Percentiles rank a stretch among this genome's conserved stretches.
phyloP scores from a whole-genome alignment of 1,139 yeast genomes.

The Geotrichum carabidarum region DNA sequence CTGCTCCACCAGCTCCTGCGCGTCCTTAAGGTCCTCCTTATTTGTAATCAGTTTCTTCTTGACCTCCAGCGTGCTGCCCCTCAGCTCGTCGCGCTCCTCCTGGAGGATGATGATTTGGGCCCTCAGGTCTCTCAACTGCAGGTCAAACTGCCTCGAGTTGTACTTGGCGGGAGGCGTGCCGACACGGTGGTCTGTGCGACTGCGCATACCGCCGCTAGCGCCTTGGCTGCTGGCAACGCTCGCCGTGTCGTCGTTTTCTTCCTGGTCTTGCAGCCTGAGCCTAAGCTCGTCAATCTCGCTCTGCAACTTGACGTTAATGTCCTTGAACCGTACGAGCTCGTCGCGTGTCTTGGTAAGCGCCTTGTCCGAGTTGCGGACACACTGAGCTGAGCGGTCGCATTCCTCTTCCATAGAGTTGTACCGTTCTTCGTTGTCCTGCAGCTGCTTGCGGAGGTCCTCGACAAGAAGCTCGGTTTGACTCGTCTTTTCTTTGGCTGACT shows the following conservation, averaged over 20 bases:
- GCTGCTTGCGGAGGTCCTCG: constrained; percentile 15
- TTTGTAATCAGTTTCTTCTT: constrained; percentile 37
- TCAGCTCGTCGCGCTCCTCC: constrained; percentile 79
- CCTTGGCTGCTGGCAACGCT: constrained; percentile 16
- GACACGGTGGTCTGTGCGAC: constrained; percentile 17
- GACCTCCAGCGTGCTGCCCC: constrained; percentile 41
- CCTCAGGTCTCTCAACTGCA: constrained; percentile 75
- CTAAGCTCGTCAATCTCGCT: constrained; percentile 55
- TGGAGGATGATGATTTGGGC: constrained; percentile 76
- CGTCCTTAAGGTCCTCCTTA: constrained; percentile 30
- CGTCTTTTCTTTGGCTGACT: constrained; percentile 16
- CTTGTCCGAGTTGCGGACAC: constrained; percentile 67
- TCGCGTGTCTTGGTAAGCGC: constrained; percentile 71
- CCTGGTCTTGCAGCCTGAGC: constrained; percentile 17
- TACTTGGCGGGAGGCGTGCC: constrained; percentile 42
- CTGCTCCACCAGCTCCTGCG: constrained; percentile 24
- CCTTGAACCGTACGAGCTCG: constrained; percentile 60
- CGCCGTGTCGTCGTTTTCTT: constrained; percentile 10
- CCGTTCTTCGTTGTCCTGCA: constrained; percentile 13
- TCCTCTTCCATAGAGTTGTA: constrained; percentile 43
- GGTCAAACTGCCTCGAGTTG: constrained; percentile 63
- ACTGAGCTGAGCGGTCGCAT: constrained; percentile 64
- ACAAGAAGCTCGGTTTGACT: constrained; percentile 6
- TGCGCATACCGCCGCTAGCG: constrained; percentile 13
- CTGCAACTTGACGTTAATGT: constrained; percentile 50